Evolutionary conservation across 495 filamentous ascomycete species (phyloP).

Genomic region (Darksidea phi): DNA sequence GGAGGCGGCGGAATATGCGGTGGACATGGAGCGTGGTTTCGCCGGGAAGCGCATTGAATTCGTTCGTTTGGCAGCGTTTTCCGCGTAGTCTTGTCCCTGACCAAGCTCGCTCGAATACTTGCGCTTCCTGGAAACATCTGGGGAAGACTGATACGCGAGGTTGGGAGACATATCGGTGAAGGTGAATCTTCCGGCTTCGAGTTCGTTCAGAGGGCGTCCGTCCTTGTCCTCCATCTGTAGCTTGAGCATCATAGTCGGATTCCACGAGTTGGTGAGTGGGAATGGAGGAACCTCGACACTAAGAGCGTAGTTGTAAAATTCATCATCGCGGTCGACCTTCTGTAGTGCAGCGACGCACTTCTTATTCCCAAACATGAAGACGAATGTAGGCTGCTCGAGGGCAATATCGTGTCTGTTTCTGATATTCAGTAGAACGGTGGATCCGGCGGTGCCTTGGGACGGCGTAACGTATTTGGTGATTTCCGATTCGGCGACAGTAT

Average conservation of each 20-base stretch:
- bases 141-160: slow-evolving; percentile 35
- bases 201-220: slow-evolving; percentile 59
- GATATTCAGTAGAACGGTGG: slow-evolving; percentile 69
- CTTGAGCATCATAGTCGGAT: slow-evolving; percentile 67
- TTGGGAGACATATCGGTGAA: slow-evolving; percentile 56
- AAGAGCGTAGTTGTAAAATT: slow-evolving; percentile 68
- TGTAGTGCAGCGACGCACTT: slow-evolving; percentile 62
- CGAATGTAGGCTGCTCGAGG: slow-evolving; percentile 55
- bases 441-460: slow-evolving; percentile 63
- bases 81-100: slow-evolving; percentile 47
- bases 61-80: slow-evolving; percentile 49
- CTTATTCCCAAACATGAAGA: slow-evolving; percentile 72
- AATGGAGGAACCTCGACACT: slow-evolving; percentile 71
- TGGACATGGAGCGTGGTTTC: slow-evolving; percentile 42
- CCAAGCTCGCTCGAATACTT: slow-evolving; percentile 53
- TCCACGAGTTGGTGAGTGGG: slow-evolving; percentile 61
- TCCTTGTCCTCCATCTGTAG: slow-evolving; percentile 67
- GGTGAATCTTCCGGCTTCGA: slow-evolving; percentile 74
- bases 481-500: slow-evolving; percentile 46
- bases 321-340: slow-evolving; percentile 59
- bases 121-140: slow-evolving; percentile 51
- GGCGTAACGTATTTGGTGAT: slow-evolving; percentile 66
- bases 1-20: slow-evolving; percentile 39
- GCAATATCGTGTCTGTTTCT: slow-evolving; percentile 70
- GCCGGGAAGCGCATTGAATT: slow-evolving; percentile 47